These are phyloP conservation scores for Avena atlantica DNA, from an alignment of 176 grass and related monocot species.

Conservation along the genomic window DNA sequence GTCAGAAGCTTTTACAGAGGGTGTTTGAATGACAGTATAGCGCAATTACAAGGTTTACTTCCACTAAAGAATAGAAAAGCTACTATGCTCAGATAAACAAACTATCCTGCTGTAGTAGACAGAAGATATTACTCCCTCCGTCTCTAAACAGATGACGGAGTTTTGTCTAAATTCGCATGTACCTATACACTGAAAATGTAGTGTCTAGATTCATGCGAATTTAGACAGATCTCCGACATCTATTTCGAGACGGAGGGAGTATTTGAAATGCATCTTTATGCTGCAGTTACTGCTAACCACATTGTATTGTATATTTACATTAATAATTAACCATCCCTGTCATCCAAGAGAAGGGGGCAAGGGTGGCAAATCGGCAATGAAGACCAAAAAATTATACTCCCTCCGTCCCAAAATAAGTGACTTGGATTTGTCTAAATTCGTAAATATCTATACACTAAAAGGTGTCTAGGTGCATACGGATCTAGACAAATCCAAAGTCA, in stretches of 20 bases:
- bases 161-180: too few relatives aligned
- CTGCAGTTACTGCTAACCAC: neutral
- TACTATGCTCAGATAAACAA: neutral
- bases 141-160: too few relatives aligned
- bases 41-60: neutral
- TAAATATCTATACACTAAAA: too few relatives aligned
- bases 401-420: too few relatives aligned
- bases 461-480: too few relatives aligned
- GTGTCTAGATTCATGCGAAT: too few relatives aligned
- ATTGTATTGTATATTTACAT: neutral
- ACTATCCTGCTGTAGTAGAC: neutral
- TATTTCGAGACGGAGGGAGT: too few relatives aligned
- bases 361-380: slow-evolving; percentile 4
- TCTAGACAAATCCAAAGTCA: too few relatives aligned
- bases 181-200: too few relatives aligned
- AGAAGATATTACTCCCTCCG: neutral
- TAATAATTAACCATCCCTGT: slow-evolving; percentile 7
- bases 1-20: neutral
- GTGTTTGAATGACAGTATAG: neutral
- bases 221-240: too few relatives aligned
- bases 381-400: neutral
- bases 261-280: neutral
- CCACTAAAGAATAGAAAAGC: neutral
- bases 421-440: too few relatives aligned
- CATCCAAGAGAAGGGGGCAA: neutral